Percentiles rank a stretch among this genome's conserved stretches.
Evolutionary conservation across 352 stramenopile genomes (phyloP).

Genomic region (Phytopythium ostracodes): DNA sequence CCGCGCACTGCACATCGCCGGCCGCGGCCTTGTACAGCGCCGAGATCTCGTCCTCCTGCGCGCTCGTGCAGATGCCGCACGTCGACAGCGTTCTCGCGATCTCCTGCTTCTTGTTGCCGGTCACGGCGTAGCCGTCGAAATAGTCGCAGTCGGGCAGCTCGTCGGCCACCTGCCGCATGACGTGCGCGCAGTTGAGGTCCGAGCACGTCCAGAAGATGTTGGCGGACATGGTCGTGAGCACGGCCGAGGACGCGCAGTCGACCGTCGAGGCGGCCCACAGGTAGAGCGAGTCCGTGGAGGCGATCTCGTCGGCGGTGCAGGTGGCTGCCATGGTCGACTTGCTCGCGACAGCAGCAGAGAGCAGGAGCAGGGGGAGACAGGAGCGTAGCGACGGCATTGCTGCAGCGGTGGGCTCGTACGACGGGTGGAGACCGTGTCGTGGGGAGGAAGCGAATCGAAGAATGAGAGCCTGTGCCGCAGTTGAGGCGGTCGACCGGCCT

Average conservation of each 20-base stretch:
- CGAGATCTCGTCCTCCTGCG: conserved; percentile 2
- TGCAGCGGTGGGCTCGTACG: neutral
- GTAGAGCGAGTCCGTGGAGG: neutral
- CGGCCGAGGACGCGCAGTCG: neutral
- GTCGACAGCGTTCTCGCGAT: neutral
- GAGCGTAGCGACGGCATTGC: neutral
- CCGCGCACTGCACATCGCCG: neutral
- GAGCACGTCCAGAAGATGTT: conserved; percentile 2
- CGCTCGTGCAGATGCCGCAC: conserved; percentile 2
- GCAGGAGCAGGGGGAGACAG: neutral
- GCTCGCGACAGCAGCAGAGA: neutral
- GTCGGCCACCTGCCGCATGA: neutral
- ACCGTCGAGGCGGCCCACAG: neutral
- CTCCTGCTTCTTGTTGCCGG: conserved; percentile 5
- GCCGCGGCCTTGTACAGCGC: conserved; percentile 3
- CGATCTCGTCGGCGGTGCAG: neutral
- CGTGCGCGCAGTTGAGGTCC: conserved; percentile 1
- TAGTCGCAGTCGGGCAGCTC: conserved; percentile 6
- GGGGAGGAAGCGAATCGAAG: neutral
- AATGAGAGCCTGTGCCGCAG: neutral
- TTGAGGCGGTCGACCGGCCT: neutral
- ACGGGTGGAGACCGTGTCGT: neutral
- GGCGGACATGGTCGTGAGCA: neutral
- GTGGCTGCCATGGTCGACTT: neutral
- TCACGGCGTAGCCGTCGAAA: neutral